A percentile compares a stretch with the other conserved stretches of the same genome.
These are phyloP conservation scores for Solanum habrochaites DNA, from an alignment of 257 asterid species.

Conservation along the genomic window DNA sequence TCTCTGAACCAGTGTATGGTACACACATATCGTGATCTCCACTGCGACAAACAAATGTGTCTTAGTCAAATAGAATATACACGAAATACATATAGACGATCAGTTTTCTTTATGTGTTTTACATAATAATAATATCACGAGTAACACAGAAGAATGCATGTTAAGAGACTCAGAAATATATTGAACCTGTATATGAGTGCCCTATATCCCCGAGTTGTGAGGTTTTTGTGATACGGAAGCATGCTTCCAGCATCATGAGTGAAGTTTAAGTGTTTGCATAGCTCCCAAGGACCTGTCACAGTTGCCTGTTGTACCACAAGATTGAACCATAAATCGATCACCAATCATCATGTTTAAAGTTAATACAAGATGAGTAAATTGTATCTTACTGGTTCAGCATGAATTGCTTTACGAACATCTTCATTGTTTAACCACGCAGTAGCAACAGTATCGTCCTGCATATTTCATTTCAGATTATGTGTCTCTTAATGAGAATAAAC, in stretches of 20 bases:
- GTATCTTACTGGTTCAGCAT: conserved; percentile 64
- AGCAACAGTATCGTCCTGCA: conserved; percentile 78
- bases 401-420: conserved; percentile 78
- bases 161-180: not conserved
- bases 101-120: not conserved
- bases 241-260: conserved; percentile 82
- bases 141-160: not conserved
- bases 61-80: not conserved
- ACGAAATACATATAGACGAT: not conserved
- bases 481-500: not conserved
- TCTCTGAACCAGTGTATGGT: conserved; percentile 79
- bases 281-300: conserved; percentile 45
- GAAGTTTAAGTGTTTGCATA: conserved; percentile 44
- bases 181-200: conserved; percentile 70
- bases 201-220: conserved; percentile 65
- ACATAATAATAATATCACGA: not conserved
- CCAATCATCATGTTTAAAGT: conserved; percentile 1
- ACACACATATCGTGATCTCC: conserved; percentile 99
- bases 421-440: conserved; percentile 67
- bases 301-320: conserved; percentile 25
- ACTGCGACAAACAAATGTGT: conserved; percentile 21
- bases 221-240: conserved; percentile 85
- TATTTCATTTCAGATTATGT: not conserved
- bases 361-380: not conserved
- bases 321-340: not conserved